These are phyloP conservation scores for Trichoderma aggressivum DNA, from an alignment of 2,329 filamentous ascomycete genomes.

Conservation along the genomic window DNA sequence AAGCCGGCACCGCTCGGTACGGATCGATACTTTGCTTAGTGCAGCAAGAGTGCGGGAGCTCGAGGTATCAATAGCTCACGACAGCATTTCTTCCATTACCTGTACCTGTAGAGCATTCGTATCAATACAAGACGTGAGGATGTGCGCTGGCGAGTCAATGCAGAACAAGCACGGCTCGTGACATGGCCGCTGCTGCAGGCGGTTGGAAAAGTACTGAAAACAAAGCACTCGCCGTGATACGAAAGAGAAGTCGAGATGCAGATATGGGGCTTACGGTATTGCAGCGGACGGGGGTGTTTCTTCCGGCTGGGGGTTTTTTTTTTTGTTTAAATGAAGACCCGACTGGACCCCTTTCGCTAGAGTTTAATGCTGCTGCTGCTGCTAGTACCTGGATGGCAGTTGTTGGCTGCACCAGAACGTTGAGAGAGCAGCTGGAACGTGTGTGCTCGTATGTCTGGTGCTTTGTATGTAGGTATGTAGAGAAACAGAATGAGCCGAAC, in stretches of 20 bases:
- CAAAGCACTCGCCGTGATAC: background rate
- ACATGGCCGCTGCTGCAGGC: background rate
- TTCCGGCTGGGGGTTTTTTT: background rate
- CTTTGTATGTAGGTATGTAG: background rate
- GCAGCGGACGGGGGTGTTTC: background rate
- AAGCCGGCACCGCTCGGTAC: background rate
- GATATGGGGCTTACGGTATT: background rate
- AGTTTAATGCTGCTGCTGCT: background rate
- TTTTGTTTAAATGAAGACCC: background rate
- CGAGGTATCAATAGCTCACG: background rate
- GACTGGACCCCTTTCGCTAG: background rate
- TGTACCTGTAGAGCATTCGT: too few relatives aligned
- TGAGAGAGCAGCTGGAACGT: background rate
- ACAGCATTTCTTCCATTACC: background rate
- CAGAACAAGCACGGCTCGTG: constrained; percentile 12
- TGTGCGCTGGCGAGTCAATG: background rate
- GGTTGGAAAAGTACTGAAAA: background rate
- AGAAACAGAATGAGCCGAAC: background rate
- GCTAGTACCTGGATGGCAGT: background rate
- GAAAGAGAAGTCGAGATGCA: background rate
- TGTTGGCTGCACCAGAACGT: background rate
- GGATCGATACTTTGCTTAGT: background rate
- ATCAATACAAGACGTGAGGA: background rate
- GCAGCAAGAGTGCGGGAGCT: background rate
- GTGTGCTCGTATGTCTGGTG: background rate